Evolutionary conservation across 169 alveolate genomes (phyloP).

Genomic region (Eimeria sp.): DNA sequence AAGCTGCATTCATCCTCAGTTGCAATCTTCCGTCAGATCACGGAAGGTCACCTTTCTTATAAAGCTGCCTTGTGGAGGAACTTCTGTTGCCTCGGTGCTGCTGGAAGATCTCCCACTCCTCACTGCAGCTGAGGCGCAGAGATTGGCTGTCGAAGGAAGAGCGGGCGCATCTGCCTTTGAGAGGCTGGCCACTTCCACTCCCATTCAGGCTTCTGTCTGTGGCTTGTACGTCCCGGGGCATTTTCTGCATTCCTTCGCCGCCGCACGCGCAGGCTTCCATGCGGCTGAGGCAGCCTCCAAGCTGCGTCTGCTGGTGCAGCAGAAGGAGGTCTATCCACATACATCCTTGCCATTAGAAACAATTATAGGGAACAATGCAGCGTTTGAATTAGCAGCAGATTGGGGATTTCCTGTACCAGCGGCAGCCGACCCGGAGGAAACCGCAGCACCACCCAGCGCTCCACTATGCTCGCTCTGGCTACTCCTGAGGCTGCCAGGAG

Average conservation of each 20-base stretch:
- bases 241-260: conserved; percentile 42
- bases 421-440: background rate
- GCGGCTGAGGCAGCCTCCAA: conserved; percentile 30
- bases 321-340: conserved; percentile 14
- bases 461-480: conserved; percentile 70
- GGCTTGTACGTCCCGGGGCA: conserved; percentile 55
- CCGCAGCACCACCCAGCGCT: background rate
- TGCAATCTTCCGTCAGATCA: background rate
- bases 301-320: conserved; percentile 70
- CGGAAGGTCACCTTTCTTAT: conserved; percentile 39
- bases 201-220: background rate
- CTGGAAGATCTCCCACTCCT: conserved; percentile 63
- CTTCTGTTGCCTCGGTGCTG: conserved; percentile 21
- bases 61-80: conserved; percentile 34
- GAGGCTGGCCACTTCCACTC: conserved; percentile 23
- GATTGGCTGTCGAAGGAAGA: background rate
- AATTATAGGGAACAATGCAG: conserved; percentile 49
- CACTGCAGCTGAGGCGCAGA: conserved; percentile 24
- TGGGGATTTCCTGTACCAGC: background rate
- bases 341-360: conserved; percentile 26
- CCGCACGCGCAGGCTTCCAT: conserved; percentile 60
- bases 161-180: conserved; percentile 17
- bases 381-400: background rate
- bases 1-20: background rate
- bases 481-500: conserved; percentile 82